phyloP scores from a whole-genome alignment of 345 rosid species.

The Eucalyptus dawsonii region DNA sequence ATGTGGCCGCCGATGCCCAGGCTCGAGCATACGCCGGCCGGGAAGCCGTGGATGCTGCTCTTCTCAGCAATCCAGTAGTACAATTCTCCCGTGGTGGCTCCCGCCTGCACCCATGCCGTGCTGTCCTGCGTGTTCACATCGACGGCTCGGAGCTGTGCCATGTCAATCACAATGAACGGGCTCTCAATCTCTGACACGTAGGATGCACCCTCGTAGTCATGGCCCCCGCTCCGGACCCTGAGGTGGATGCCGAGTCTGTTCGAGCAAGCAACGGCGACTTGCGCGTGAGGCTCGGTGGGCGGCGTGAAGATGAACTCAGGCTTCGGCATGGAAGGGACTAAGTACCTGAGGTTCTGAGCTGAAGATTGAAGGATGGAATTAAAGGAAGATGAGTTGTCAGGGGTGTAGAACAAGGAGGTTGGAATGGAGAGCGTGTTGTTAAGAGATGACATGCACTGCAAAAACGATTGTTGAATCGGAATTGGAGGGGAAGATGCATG shows the following conservation, averaged over 20 bases:
- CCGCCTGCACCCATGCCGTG: constrained; percentile 41
- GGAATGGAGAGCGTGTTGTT: constrained; percentile 1
- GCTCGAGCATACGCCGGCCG: constrained; percentile 26
- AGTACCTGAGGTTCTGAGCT: background rate
- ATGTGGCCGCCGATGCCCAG: constrained; percentile 40
- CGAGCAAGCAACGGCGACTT: constrained; percentile 5
- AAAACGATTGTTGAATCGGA: background rate
- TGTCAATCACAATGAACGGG: constrained; percentile 22
- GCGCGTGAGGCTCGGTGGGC: background rate
- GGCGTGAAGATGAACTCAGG: constrained; percentile 8
- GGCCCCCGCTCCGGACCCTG: constrained; percentile 13
- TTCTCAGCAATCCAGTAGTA: constrained; percentile 27
- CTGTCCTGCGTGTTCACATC: constrained; percentile 9
- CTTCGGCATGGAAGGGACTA: background rate
- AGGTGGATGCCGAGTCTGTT: background rate
- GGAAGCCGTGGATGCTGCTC: constrained; percentile 28
- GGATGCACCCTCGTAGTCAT: constrained; percentile 13
- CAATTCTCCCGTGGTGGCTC: constrained; percentile 43
- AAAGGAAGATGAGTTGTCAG: background rate
- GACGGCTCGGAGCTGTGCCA: constrained; percentile 25
- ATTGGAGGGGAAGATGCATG: background rate
- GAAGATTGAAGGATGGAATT: background rate
- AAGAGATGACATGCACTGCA: background rate
- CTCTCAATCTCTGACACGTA: constrained; percentile 6
- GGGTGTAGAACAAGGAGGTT: background rate